These are phyloP conservation scores for Dacryopinax primogenitus DNA, from an alignment of 768 basidiomycete species.

Conservation along the genomic window DNA sequence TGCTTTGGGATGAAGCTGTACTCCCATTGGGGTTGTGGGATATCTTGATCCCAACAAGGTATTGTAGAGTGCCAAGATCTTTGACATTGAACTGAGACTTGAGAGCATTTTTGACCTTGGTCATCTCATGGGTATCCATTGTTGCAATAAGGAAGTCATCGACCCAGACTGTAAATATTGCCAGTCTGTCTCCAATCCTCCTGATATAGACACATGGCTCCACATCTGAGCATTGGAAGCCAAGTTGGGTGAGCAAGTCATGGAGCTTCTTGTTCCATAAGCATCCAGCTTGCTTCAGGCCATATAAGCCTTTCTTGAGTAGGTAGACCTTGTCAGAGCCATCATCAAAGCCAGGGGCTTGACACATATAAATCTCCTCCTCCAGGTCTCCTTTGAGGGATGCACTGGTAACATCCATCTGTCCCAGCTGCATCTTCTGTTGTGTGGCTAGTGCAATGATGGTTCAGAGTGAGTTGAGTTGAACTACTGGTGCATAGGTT, in stretches of 20 bases:
- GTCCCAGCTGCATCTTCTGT: conserved; percentile 15
- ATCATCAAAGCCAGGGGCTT: conserved; percentile 9
- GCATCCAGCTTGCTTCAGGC: conserved; percentile 21
- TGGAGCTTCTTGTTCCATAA: conserved; percentile 20
- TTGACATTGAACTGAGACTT: no score
- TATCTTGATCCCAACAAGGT: no score
- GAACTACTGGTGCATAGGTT: conserved; percentile 26
- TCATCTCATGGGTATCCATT: no score
- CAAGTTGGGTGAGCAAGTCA: conserved; percentile 4
- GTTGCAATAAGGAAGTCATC: no score
- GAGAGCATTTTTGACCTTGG: no score
- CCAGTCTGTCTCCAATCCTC: no score
- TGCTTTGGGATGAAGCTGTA: no score
- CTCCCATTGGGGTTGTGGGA: no score
- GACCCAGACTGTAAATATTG: no score
- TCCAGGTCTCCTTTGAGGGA: conserved; percentile 20
- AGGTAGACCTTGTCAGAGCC: conserved; percentile 14
- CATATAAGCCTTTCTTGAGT: conserved; percentile 22
- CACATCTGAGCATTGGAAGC: conserved; percentile 15
- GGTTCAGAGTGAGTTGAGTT: conserved; percentile 18
- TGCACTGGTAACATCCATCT: conserved; percentile 19
- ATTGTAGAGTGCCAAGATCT: no score
- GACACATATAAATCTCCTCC: conserved; percentile 18
- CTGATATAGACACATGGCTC: conserved; percentile 25
- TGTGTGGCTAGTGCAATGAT: conserved; percentile 22